phyloP scores from a whole-genome alignment of 2,329 filamentous ascomycete species.

The Epichloe bromicola region DNA sequence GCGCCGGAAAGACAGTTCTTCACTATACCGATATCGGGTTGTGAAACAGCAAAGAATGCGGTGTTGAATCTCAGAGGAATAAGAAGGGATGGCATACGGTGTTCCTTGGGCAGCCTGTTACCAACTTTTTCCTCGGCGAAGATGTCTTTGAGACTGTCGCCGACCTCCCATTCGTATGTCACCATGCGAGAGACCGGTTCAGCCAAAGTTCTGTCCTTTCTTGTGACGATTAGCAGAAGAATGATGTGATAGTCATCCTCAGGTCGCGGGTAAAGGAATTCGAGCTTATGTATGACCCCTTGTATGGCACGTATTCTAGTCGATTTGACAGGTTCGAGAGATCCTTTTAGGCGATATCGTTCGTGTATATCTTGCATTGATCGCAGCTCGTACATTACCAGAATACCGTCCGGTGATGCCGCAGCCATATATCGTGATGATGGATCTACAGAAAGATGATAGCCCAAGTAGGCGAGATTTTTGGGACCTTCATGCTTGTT shows the following conservation, averaged over 20 bases:
- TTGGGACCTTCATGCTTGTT: conserved; percentile 46
- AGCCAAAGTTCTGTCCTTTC: conserved; percentile 20
- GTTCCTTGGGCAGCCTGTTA: conserved; percentile 34
- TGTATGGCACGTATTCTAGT: conserved; percentile 35
- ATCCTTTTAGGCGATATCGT: conserved; percentile 32
- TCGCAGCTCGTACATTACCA: conserved; percentile 61
- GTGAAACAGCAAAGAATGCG: conserved; percentile 57
- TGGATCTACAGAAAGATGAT: conserved; percentile 64
- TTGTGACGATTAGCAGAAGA: conserved; percentile 52
- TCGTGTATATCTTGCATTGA: conserved; percentile 35
- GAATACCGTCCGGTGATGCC: conserved; percentile 54
- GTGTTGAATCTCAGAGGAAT: conserved; percentile 60
- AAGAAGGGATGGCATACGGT: conserved; percentile 52
- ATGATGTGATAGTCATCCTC: conserved; percentile 59
- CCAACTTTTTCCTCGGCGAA: conserved; percentile 35
- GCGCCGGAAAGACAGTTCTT: conserved; percentile 39
- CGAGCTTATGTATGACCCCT: conserved; percentile 72
- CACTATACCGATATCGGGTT: conserved; percentile 43
- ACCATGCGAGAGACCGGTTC: conserved; percentile 33
- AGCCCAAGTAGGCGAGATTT: conserved; percentile 45
- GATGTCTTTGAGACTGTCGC: conserved; percentile 31
- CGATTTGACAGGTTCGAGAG: conserved; percentile 45
- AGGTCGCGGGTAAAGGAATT: conserved; percentile 63
- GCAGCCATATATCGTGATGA: conserved; percentile 56
- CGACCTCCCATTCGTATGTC: conserved; percentile 48